Percentiles rank a stretch among this genome's conserved stretches.
These are phyloP conservation scores for Tolypocladium sp. DNA, from an alignment of 2,329 filamentous ascomycete genomes.

Conservation along the genomic window DNA sequence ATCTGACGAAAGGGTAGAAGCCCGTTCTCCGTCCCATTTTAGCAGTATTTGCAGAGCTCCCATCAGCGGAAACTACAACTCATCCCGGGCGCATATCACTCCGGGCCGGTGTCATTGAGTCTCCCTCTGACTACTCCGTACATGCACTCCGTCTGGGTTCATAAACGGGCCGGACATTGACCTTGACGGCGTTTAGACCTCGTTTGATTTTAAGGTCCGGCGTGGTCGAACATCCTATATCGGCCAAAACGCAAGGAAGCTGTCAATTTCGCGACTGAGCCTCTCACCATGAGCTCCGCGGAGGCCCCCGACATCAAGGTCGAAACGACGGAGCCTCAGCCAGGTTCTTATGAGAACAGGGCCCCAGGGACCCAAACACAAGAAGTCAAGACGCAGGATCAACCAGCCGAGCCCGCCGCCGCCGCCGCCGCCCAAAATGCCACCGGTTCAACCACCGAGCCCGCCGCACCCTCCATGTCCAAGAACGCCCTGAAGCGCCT, in stretches of 20 bases:
- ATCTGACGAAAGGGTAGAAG: background rate
- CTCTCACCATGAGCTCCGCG: background rate
- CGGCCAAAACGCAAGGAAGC: background rate
- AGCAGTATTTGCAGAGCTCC: background rate
- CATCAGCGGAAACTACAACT: too few relatives aligned
- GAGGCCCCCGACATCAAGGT: background rate
- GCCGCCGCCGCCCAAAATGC: background rate
- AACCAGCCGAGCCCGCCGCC: background rate
- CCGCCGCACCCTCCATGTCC: conserved; percentile 42
- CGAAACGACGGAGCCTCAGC: background rate
- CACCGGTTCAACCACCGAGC: background rate
- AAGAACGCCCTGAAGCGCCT: conserved; percentile 83
- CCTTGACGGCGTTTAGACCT: background rate
- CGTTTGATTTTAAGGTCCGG: background rate
- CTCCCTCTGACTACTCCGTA: background rate
- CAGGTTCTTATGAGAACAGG: background rate
- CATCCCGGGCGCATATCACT: background rate
- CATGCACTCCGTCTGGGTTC: background rate
- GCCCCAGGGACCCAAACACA: too few relatives aligned
- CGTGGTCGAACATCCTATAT: background rate
- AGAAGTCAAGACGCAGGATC: background rate
- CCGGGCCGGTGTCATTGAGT: background rate
- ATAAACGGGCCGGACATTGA: background rate
- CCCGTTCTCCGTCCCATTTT: background rate
- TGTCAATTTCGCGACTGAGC: background rate